Base-by-base conservation (phyloP, 2,329 filamentous ascomycete species). In the Thielaviopsis populi region DNA sequence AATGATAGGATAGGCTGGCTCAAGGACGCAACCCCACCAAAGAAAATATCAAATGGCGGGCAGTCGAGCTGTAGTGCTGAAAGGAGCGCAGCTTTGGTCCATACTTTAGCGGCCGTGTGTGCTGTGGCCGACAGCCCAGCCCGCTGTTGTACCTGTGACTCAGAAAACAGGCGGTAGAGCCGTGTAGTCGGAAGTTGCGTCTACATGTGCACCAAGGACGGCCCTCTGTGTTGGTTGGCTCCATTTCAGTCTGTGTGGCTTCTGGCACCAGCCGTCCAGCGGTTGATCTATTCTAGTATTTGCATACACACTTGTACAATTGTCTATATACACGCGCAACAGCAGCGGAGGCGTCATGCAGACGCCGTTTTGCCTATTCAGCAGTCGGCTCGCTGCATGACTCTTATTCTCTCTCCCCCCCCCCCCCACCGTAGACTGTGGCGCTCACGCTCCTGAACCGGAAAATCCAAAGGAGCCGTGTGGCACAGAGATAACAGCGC, bases 11-110 rank as follows among this genome's bases (percentile, higher is more conserved):
- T 22, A 13, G 53, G 27, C 33, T 3, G 30, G 30, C 30, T 33
- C 22, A 24, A 30, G 50, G 22, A 54, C 33, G n/a, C 24, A 56
- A 61, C 59, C 59, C 59, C 59, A 61, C 59, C 59, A 61, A 48
- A 33, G 53, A 56, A 56, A 56, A 56, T 56, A 37, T 56, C 53
- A 4, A 56, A 11, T 56, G 50, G 50, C 50, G 33, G 50, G 50
- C 50, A 56, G 53, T 56, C 37, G 53, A 37, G 37, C 53, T 33
- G 19, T 30, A 19, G 42, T 15, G 15, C 41, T 43, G 42, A 8
- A 37, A 37, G 33, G 33, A 37, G 42, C 42, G 42, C 15, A 46
- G 42, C 42, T 56, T 56, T 33, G 50, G 17, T 54, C 50, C 27
- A 33, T 54, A 30, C 24, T 33, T 54, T 56, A 56, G 53, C 53